Base-by-base conservation (phyloP, 441 rosid genomes). In the Mallotus japonicus region DNA sequence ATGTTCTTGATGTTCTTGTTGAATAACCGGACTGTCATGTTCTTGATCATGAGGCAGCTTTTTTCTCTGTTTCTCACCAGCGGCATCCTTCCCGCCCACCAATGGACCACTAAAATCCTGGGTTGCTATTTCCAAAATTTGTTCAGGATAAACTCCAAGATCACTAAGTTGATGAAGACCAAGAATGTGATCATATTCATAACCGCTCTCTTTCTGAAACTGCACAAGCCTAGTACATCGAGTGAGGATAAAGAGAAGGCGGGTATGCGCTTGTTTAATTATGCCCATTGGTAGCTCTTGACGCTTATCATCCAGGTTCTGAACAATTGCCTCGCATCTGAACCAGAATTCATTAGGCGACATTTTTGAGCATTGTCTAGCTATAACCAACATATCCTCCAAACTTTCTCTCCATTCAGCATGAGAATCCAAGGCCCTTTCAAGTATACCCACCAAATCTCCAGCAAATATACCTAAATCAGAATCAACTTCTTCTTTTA, bases 191-290 rank as follows among this genome's bases (percentile, higher is more conserved):
- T 89, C 90, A 65, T 89, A 92, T 47, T 88, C 93, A 69, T 85
- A 92, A 72, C 99, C 97, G 50, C 87, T 83, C 89, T 93, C 99
- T 75, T 92, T 96, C 69, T 91, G 93, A 77, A 96, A 96, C 83
- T 96, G 98, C 79, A 96, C 97, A 71, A 93, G 97, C 88, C 98
- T 83, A 24, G 92, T 86, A 87, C 99, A 96, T 74, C 97, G 87
- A 49, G 98, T 93, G 46, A 96, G 96, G 83, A 92, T 90, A 75
- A 96, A 96, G 62, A 96, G 88, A 80, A 96, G 93, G 74, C 92
- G 97, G 0, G 95, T 96, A 73, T 92, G 92, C 69, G 95, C 97
- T 80, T 93, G 99, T 82, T 92, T 93, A 65, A 91, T 89, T 44
- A 86, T 86, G 66, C 99, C 97, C 92, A 89, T 88, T 3, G 97